phyloP scores from a whole-genome alignment of 495 filamentous ascomycete genomes.

The Thermochaetoides thermophila region DNA sequence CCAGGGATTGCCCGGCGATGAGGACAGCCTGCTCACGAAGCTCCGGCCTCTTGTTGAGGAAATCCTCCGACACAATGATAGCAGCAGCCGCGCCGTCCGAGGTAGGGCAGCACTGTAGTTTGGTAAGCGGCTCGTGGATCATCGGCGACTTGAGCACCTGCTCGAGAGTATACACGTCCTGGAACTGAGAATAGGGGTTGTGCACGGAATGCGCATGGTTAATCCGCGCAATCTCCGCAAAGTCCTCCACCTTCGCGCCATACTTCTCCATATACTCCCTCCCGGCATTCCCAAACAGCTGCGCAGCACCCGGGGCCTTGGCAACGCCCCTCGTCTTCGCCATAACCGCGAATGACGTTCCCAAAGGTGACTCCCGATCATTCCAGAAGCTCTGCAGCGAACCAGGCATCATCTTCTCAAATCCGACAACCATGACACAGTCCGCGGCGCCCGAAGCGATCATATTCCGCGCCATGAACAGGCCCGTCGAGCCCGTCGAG shows the following conservation, averaged over 20 bases:
- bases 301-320: conserved; percentile 70
- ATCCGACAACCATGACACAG: conserved; percentile 81
- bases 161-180: conserved; percentile 75
- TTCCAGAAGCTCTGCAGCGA: conserved; percentile 64
- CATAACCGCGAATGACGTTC: conserved; percentile 65
- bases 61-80: conserved; percentile 75
- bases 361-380: conserved; percentile 64
- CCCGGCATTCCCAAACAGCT: conserved; percentile 94
- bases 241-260: conserved; percentile 74
- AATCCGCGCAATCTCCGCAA: conserved; percentile 87
- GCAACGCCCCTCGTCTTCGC: conserved; percentile 60
- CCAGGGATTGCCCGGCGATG: conserved; percentile 79
- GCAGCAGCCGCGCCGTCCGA: conserved; percentile 85
- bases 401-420: conserved; percentile 97
- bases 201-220: conserved; percentile 82
- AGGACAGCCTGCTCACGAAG: conserved; percentile 65
- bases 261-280: conserved; percentile 93
- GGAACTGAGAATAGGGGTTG: conserved; percentile 97
- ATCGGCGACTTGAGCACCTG: conserved; percentile 64
- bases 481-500: conserved; percentile 77
- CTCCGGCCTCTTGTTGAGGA: conserved; percentile 75
- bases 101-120: conserved; percentile 78
- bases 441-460: conserved; percentile 68
- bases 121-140: conserved; percentile 54
- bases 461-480: conserved; percentile 70